Conservation (phyloP, 768 basidiomycete species). For the Pleurotus ostreatus region DNA sequence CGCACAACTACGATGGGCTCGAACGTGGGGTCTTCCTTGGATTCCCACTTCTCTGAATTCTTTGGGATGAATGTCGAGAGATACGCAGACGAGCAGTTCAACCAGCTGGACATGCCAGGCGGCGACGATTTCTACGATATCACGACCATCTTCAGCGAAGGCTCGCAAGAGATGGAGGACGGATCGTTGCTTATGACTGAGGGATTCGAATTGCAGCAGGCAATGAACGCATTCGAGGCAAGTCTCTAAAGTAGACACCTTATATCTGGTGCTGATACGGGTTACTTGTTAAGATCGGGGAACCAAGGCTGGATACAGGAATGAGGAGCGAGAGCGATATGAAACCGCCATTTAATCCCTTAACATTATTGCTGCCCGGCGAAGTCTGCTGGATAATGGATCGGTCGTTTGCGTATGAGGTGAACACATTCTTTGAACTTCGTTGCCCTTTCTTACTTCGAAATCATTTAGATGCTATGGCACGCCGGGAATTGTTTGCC, state of each 20-base stretch:
- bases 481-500: slow-evolving; percentile 81
- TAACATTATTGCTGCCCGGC: slow-evolving; percentile 60
- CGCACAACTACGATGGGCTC: not conserved
- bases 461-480: slow-evolving; percentile 70
- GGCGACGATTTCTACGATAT: slow-evolving; percentile 63
- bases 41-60: slow-evolving; percentile 7
- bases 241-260: slow-evolving; percentile 9
- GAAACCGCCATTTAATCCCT: slow-evolving; percentile 56
- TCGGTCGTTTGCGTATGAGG: slow-evolving; percentile 74
- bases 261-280: too few species aligned
- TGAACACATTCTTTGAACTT: slow-evolving; percentile 22
- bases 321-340: slow-evolving; percentile 41
- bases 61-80: slow-evolving; percentile 1
- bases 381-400: slow-evolving; percentile 91
- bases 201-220: slow-evolving; percentile 73
- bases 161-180: slow-evolving; percentile 58
- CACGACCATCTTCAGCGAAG: slow-evolving; percentile 54
- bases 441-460: slow-evolving; percentile 8
- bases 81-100: slow-evolving; percentile 10
- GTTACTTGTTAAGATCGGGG: slow-evolving; percentile 62
- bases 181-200: slow-evolving; percentile 64
- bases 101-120: slow-evolving; percentile 42
- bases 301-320: slow-evolving; percentile 87
- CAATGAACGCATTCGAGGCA: slow-evolving; percentile 94
- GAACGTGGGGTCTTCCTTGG: not conserved